phyloP scores from a whole-genome alignment of 257 asterid species.

The Plantago ovata region DNA sequence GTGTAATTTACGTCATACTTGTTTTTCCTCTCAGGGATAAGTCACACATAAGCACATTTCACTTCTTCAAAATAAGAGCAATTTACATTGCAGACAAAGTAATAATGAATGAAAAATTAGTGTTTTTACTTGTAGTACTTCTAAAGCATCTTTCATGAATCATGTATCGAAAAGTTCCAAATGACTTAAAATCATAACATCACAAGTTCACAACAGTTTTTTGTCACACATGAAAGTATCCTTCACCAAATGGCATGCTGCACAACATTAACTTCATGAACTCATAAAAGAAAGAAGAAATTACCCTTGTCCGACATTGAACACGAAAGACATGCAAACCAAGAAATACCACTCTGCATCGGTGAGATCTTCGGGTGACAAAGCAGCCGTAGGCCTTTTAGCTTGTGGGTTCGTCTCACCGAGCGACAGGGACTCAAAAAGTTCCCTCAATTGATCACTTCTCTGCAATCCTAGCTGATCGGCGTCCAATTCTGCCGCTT shows the following conservation, averaged over 20 bases:
- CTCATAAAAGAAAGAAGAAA: constrained; percentile 4
- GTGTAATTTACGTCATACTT: not conserved
- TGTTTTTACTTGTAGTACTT: no score
- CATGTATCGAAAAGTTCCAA: no score
- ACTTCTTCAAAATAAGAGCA: no score
- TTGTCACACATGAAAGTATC: no score
- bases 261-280: no score
- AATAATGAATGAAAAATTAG: no score
- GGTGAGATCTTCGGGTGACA: constrained; percentile 91
- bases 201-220: no score
- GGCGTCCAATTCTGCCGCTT: constrained; percentile 40
- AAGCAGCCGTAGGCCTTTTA: constrained; percentile 74
- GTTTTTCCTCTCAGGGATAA: no score
- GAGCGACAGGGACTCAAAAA: constrained; percentile 56
- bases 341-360: constrained; percentile 93
- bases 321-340: constrained; percentile 92
- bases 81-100: no score
- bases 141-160: no score
- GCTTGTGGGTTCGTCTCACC: constrained; percentile 63
- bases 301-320: constrained; percentile 81
- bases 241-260: no score
- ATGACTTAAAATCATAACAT: not conserved
- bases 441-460: constrained; percentile 74
- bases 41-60: no score
- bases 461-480: constrained; percentile 67